A percentile compares a stretch with the other conserved stretches of the same genome.
phyloP scores from a whole-genome alignment of 2,329 filamentous ascomycete species.

The Botrytis sinoallii region DNA sequence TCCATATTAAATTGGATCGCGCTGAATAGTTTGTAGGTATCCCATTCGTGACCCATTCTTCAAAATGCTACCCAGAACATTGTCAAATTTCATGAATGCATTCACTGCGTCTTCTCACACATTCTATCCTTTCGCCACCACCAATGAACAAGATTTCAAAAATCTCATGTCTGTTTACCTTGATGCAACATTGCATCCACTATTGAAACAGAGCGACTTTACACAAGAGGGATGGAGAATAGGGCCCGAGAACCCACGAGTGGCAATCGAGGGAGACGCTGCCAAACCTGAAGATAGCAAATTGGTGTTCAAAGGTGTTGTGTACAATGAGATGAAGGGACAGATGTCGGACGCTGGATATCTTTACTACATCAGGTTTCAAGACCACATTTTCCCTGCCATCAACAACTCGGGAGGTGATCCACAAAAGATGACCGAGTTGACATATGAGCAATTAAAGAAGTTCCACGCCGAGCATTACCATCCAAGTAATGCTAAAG shows the following conservation, averaged over 20 bases:
- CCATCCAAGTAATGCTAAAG: conserved; percentile 94
- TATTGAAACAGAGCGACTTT: conserved; percentile 89
- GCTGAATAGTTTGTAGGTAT: conserved; percentile 57
- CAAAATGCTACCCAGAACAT: conserved; percentile 96
- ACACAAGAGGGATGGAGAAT: conserved; percentile 96
- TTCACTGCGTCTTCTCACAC: conserved; percentile 96
- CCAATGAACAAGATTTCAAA: conserved; percentile 90
- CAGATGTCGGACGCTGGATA: conserved; percentile 98
- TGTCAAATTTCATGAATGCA: conserved; percentile 99
- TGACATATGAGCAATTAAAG: conserved; percentile 86
- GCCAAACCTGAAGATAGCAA: conserved; percentile 56
- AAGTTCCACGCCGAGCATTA: conserved; percentile 91
- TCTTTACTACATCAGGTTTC: conserved; percentile 91
- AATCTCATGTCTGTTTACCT: conserved; percentile 97
- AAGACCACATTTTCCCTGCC: conserved; percentile 88
- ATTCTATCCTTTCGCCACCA: conserved; percentile 96
- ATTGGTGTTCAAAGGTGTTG: conserved; percentile 93
- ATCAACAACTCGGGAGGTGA: conserved; percentile 97
- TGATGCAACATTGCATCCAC: conserved; percentile 85
- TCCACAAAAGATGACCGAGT: conserved; percentile 90
- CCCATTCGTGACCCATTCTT: conserved; percentile 99
- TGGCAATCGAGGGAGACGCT: conserved; percentile 44
- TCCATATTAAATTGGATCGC: conserved; percentile 19
- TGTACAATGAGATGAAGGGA: conserved; percentile 99
- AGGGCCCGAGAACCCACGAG: conserved; percentile 78